Percentiles rank a stretch among this genome's conserved stretches.
Evolutionary conservation across 2,329 filamentous ascomycete genomes (phyloP).

Genomic region (Chrysoporthe austroafricana): DNA sequence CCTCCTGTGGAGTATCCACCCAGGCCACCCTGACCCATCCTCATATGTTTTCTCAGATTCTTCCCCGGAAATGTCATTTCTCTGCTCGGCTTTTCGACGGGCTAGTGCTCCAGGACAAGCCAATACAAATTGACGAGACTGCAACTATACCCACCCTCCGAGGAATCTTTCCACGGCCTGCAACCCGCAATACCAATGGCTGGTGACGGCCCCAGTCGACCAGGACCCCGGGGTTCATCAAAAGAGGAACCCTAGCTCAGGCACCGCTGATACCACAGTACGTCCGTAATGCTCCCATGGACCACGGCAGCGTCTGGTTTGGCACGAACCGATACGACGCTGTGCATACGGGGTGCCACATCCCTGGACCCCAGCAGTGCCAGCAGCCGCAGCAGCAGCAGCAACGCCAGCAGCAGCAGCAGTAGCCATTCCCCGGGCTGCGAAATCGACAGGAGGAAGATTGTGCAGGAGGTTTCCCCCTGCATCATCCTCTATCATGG

Average conservation of each 20-base stretch:
- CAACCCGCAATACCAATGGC: constrained; percentile 1
- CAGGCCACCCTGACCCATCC: not conserved
- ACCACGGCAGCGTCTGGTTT: not conserved
- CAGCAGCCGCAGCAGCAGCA: constrained; percentile 10
- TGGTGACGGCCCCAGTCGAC: not conserved
- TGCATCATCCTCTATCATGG: constrained; percentile 8
- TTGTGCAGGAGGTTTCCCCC: constrained; percentile 6
- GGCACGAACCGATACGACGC: constrained; percentile 13
- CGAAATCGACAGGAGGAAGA: constrained; percentile 2
- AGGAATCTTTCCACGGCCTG: not conserved
- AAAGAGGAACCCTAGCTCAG: not conserved
- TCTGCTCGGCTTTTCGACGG: constrained; percentile 2
- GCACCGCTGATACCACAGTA: not conserved
- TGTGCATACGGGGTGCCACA: constrained; percentile 9
- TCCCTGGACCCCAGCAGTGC: constrained; percentile 7
- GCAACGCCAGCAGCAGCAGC: not conserved
- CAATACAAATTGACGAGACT: not conserved
- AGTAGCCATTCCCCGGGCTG: constrained; percentile 1
- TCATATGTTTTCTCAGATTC: not conserved
- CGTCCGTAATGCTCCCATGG: not conserved
- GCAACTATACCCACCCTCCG: constrained; percentile 4
- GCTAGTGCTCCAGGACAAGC: not conserved
- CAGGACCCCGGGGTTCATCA: not conserved
- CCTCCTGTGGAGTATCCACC: not conserved
- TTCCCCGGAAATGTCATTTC: not conserved